phyloP scores from a whole-genome alignment of 2,329 filamentous ascomycete species.

The Cephalotrichum gorgonifer region DNA sequence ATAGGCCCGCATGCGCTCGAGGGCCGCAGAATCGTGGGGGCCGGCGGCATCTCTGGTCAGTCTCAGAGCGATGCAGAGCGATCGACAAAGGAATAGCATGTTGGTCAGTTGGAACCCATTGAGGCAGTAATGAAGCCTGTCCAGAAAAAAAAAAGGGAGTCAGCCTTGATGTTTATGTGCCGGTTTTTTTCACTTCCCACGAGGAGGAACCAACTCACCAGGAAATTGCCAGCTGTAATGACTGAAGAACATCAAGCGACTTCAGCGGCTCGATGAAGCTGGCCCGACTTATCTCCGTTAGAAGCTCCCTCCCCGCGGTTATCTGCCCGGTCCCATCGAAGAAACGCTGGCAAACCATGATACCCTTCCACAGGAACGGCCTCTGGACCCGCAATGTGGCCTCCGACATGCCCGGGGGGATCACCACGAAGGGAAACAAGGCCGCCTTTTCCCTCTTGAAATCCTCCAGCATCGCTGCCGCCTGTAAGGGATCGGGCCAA shows the following conservation, averaged over 20 bases:
- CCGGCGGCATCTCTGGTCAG: slow-evolving; percentile 12
- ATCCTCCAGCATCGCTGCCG: slow-evolving; percentile 24
- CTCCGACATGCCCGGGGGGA: slow-evolving; percentile 24
- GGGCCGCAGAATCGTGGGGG: slow-evolving; percentile 11
- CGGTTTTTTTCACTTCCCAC: background rate
- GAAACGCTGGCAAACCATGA: slow-evolving; percentile 33
- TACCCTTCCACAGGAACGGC: slow-evolving; percentile 37
- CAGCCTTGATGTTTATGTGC: background rate
- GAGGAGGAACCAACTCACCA: slow-evolving; percentile 23
- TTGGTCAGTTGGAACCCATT: slow-evolving; percentile 40
- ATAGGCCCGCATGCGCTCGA: slow-evolving; percentile 37
- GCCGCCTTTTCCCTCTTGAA: slow-evolving; percentile 22
- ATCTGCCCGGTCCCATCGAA: slow-evolving; percentile 32
- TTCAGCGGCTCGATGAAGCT: slow-evolving; percentile 29
- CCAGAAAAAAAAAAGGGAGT: no score
- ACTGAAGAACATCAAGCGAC: slow-evolving; percentile 36
- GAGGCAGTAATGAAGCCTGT: slow-evolving; percentile 36
- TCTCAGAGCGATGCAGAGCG: slow-evolving; percentile 30
- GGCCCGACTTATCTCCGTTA: slow-evolving; percentile 30
- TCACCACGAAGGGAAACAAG: slow-evolving; percentile 34
- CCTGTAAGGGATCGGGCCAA: slow-evolving; percentile 32
- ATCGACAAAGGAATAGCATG: slow-evolving; percentile 34
- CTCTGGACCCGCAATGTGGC: slow-evolving; percentile 23
- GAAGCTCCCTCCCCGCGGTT: slow-evolving; percentile 29
- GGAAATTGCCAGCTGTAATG: slow-evolving; percentile 30